Conservation (phyloP, 345 rosid genomes). For the Salix brachista region DNA sequence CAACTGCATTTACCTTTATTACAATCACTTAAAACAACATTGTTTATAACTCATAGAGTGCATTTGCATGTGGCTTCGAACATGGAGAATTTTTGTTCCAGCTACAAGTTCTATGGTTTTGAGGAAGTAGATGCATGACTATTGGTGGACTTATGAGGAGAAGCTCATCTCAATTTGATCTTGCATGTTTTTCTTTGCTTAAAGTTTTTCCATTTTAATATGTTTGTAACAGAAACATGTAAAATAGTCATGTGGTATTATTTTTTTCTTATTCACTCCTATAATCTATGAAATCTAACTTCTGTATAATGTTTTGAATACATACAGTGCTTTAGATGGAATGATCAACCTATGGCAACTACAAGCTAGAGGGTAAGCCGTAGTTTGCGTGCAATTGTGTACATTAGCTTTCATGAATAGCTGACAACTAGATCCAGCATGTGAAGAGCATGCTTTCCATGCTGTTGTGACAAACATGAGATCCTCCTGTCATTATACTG, state of each 20-base stretch:
- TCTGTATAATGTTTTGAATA: not conserved
- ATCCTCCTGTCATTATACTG: not conserved
- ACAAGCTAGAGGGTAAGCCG: constrained; percentile 30
- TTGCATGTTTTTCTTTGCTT: not conserved
- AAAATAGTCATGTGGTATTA: not conserved
- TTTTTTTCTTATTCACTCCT: not conserved
- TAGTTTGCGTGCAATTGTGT: not conserved
- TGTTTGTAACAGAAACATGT: not conserved
- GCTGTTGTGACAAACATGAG: not conserved
- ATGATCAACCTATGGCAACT: constrained; percentile 41
- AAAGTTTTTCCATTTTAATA: not conserved
- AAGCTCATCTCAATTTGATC: not conserved
- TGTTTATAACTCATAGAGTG: not conserved
- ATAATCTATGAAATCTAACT: not conserved
- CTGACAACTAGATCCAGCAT: not conserved
- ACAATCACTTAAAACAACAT: not conserved
- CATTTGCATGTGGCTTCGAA: not conserved
- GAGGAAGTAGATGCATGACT: not conserved
- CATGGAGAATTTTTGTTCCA: not conserved
- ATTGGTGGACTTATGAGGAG: not conserved
- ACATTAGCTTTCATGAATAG: not conserved
- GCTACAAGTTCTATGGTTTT: not conserved
- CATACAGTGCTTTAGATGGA: constrained; percentile 43
- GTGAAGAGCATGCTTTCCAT: not conserved
- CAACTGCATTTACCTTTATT: not conserved